phyloP scores from a whole-genome alignment of 441 rosid species.

The Mallotus japonicus region DNA sequence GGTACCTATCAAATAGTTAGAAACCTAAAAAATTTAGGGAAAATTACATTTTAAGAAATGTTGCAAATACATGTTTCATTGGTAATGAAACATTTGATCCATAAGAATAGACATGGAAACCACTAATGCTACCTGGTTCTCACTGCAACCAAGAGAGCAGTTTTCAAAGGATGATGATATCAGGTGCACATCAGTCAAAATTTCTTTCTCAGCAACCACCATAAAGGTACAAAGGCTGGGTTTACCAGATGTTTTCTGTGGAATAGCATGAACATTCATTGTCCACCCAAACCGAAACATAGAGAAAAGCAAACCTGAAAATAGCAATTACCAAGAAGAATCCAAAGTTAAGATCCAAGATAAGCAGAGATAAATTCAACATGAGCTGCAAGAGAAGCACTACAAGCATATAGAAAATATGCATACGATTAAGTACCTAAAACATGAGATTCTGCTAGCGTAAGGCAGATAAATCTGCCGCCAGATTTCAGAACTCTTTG shows the following conservation, averaged over 20 bases:
- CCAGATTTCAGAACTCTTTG: conserved; percentile 65
- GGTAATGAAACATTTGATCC: neutral
- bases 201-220: conserved; percentile 73
- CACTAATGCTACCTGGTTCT: conserved; percentile 52
- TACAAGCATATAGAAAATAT: neutral
- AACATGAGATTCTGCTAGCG: conserved; percentile 85
- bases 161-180: conserved; percentile 44
- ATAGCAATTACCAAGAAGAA: neutral
- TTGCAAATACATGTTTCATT: too few relatives aligned
- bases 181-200: conserved; percentile 39
- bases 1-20: too few relatives aligned
- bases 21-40: too few relatives aligned
- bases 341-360: too few relatives aligned
- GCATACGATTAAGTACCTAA: conserved; percentile 46
- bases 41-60: too few relatives aligned
- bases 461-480: conserved; percentile 81
- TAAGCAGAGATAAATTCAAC: too few relatives aligned
- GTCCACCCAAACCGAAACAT: conserved; percentile 90
- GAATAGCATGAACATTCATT: conserved; percentile 49
- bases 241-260: conserved; percentile 47
- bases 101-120: neutral
- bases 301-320: conserved; percentile 75
- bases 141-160: conserved; percentile 40
- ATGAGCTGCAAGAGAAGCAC: too few relatives aligned
- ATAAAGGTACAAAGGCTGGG: conserved; percentile 63